Evolutionary conservation across 2,329 filamentous ascomycete genomes (phyloP).

Genomic region (Arthrobotrys megalospora): DNA sequence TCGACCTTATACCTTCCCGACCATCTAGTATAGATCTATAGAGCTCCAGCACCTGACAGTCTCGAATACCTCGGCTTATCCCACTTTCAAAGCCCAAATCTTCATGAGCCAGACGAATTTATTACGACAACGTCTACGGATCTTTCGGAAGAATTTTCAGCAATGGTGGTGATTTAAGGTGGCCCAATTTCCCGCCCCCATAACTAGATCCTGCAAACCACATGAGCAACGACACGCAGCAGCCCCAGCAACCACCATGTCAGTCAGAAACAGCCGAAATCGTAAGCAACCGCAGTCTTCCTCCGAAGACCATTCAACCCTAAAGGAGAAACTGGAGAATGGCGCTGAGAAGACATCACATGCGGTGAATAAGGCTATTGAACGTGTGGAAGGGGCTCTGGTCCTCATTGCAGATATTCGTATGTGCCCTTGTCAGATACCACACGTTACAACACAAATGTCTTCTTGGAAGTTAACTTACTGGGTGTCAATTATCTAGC

Average conservation of each 20-base stretch:
- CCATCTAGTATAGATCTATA: too few relatives aligned
- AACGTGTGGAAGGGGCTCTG: constrained; percentile 22
- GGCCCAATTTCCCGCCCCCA: not conserved
- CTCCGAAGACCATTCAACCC: constrained; percentile 2
- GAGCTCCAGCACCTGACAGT: too few relatives aligned
- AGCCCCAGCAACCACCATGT: constrained; percentile 10
- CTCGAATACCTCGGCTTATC: too few relatives aligned
- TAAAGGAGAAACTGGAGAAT: constrained; percentile 5
- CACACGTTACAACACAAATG: constrained; percentile 10
- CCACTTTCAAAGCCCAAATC: too few relatives aligned
- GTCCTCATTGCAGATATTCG: constrained; percentile 25
- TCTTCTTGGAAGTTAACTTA: not conserved
- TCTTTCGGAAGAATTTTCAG: not conserved
- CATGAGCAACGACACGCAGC: constrained; percentile 15
- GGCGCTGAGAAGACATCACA: constrained; percentile 21
- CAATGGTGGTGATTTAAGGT: constrained; percentile 22
- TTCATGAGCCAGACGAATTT: too few relatives aligned
- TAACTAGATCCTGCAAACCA: not conserved
- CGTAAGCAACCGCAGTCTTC: constrained; percentile 31
- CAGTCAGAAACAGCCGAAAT: constrained; percentile 25
- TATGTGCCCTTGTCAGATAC: constrained; percentile 26
- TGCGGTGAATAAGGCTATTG: constrained; percentile 12
- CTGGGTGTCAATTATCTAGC: not conserved
- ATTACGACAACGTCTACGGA: too few relatives aligned
- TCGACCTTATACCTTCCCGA: too few relatives aligned